A percentile compares a stretch with the other conserved stretches of the same genome.
Evolutionary conservation across 2,329 filamentous ascomycete genomes (phyloP).

Genomic region (Paraphoma chrysanthemicola): DNA sequence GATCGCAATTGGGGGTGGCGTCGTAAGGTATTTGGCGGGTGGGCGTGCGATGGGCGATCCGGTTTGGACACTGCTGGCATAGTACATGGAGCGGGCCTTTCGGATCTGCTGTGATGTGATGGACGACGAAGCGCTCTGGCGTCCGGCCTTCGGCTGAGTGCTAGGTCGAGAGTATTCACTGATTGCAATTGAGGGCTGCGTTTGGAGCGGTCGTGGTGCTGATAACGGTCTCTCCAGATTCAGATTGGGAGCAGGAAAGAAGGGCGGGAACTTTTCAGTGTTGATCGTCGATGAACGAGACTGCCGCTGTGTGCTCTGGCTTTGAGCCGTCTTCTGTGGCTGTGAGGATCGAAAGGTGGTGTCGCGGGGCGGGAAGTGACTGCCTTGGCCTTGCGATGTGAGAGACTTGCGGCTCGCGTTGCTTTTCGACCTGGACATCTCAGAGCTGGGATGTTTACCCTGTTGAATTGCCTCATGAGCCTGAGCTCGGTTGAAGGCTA

Average conservation of each 20-base stretch:
- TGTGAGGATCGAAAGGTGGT: constrained; percentile 37
- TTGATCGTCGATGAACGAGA: constrained; percentile 14
- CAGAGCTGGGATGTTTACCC: constrained; percentile 21
- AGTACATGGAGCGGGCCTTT: constrained; percentile 49
- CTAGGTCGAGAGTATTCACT: constrained; percentile 33
- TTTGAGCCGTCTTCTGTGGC: constrained; percentile 16
- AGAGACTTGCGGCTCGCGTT: constrained; percentile 43
- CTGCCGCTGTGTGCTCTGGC: constrained; percentile 13
- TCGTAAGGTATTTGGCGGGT: constrained; percentile 41
- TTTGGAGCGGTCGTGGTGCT: constrained; percentile 16
- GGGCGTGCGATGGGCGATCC: constrained; percentile 45
- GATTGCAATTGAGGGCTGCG: constrained; percentile 29
- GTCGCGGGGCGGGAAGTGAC: constrained; percentile 45
- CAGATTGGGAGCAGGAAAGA: constrained; percentile 20
- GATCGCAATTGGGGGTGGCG: constrained; percentile 18
- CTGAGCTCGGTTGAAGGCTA: constrained; percentile 44
- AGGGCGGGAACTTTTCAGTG: constrained; percentile 28
- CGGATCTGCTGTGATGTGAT: constrained; percentile 44
- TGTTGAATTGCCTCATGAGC: constrained; percentile 23
- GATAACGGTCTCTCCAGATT: constrained; percentile 11
- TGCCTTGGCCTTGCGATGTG: constrained; percentile 36
- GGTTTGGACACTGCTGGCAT: constrained; percentile 47
- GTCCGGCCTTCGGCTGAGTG: constrained; percentile 31
- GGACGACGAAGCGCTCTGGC: constrained; percentile 33
- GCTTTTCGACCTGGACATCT: constrained; percentile 39